Evolutionary conservation across 306 rosid genomes (phyloP).

Genomic region (Quercus parvula): DNA sequence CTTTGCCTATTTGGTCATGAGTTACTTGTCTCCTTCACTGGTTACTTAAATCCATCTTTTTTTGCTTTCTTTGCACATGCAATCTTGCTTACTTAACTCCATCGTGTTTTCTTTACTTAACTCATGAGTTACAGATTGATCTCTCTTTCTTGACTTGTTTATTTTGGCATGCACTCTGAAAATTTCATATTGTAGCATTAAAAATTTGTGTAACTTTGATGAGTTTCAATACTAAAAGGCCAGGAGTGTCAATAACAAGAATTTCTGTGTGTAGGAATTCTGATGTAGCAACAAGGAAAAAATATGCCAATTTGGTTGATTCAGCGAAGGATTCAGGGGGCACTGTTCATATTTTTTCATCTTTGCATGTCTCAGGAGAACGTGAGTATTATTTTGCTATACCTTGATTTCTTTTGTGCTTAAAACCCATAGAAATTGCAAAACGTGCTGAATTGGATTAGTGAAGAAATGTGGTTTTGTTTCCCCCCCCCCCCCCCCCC

Average conservation of each 20-base stretch:
- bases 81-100: neutral
- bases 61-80: conserved; percentile 11
- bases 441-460: neutral
- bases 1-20: neutral
- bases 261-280: conserved; percentile 57
- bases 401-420: neutral
- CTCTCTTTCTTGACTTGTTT: too few relatives aligned
- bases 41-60: neutral
- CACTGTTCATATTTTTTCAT: conserved; percentile 81
- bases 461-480: too few relatives aligned
- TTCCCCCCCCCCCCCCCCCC: too few relatives aligned
- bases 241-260: neutral
- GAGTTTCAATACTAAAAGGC: neutral
- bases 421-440: neutral
- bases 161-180: too few relatives aligned
- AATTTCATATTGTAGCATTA: neutral
- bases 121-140: too few relatives aligned
- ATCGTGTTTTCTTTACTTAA: too few relatives aligned
- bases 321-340: conserved; percentile 88
- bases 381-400: conserved; percentile 53
- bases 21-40: conserved; percentile 1
- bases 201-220: conserved; percentile 6
- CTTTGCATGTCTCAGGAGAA: conserved; percentile 96
- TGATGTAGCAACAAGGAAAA: conserved; percentile 55
- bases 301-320: conserved; percentile 73